phyloP scores from a whole-genome alignment of 257 asterid species.

The Solanum neorickii region DNA sequence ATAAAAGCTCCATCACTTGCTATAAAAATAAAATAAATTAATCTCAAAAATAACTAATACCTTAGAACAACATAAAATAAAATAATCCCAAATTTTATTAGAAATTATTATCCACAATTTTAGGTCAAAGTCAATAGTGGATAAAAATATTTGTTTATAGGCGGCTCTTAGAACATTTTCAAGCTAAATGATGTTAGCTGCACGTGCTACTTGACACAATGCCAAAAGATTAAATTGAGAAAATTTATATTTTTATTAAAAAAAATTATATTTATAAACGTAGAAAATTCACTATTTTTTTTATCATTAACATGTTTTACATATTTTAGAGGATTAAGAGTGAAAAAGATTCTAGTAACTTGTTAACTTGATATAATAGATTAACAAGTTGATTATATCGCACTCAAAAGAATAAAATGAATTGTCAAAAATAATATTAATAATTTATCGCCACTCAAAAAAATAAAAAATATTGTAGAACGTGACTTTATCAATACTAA shows the following conservation, averaged over 20 bases:
- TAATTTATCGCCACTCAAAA: not conserved
- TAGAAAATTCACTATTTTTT: not conserved
- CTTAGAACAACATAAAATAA: not conserved
- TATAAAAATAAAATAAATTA: not conserved
- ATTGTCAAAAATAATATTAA: not conserved
- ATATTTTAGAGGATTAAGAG: not conserved
- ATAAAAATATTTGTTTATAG: not conserved
- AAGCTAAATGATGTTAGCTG: not conserved
- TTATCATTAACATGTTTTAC: not conserved
- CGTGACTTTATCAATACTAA: not conserved
- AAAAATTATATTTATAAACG: not conserved
- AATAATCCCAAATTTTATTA: not conserved
- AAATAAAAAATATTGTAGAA: not conserved
- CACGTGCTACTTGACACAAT: not conserved
- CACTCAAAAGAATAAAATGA: not conserved
- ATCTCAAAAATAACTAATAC: not conserved
- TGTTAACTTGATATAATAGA: not conserved
- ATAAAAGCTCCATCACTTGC: rapidly evolving
- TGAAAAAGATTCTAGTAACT: not conserved
- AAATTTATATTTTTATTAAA: no score
- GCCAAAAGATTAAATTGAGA: not conserved
- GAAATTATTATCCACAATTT: not conserved
- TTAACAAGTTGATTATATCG: not conserved
- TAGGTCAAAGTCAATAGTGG: not conserved
- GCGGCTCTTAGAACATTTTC: not conserved